Conservation (phyloP, 2,329 filamentous ascomycete genomes). For the Orbilia blumenaviensis region DNA sequence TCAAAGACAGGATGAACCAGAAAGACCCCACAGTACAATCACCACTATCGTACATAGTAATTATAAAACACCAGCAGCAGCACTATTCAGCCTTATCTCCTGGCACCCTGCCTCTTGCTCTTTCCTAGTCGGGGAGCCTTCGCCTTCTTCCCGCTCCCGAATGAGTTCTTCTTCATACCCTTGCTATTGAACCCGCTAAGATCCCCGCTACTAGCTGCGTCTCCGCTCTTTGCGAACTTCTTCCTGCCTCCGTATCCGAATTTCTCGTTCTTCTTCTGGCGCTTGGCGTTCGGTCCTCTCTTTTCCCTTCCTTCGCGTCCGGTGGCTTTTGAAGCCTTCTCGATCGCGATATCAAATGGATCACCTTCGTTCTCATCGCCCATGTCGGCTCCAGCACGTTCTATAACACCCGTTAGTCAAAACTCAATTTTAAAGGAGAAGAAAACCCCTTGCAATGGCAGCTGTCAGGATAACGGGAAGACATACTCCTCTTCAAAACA, state of each 20-base stretch:
- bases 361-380: slow-evolving; percentile 79
- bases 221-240: slow-evolving; percentile 86
- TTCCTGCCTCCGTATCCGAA: slow-evolving; percentile 98
- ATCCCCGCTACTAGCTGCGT: slow-evolving; percentile 83
- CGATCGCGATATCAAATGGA: slow-evolving; percentile 89
- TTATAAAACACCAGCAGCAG: neutral
- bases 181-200: slow-evolving; percentile 80
- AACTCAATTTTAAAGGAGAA: slow-evolving; percentile 4
- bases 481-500: slow-evolving; percentile 90
- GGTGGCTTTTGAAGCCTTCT: slow-evolving; percentile 69
- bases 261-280: slow-evolving; percentile 92
- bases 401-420: slow-evolving; percentile 64
- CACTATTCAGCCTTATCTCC: slow-evolving; percentile 15
- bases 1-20: neutral
- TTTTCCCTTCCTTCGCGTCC: slow-evolving; percentile 59
- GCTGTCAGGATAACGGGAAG: slow-evolving; percentile 7
- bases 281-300: slow-evolving; percentile 71
- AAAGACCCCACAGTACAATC: neutral
- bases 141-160: slow-evolving; percentile 58
- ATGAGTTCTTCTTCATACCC: slow-evolving; percentile 57
- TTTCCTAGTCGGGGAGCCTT: slow-evolving; percentile 61
- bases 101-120: slow-evolving; percentile 60
- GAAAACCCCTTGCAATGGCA: too few relatives aligned
- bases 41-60: slow-evolving; percentile 49
- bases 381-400: slow-evolving; percentile 78